phyloP scores from a whole-genome alignment of 345 rosid species.

The Cardamine chenopodiifolia region DNA sequence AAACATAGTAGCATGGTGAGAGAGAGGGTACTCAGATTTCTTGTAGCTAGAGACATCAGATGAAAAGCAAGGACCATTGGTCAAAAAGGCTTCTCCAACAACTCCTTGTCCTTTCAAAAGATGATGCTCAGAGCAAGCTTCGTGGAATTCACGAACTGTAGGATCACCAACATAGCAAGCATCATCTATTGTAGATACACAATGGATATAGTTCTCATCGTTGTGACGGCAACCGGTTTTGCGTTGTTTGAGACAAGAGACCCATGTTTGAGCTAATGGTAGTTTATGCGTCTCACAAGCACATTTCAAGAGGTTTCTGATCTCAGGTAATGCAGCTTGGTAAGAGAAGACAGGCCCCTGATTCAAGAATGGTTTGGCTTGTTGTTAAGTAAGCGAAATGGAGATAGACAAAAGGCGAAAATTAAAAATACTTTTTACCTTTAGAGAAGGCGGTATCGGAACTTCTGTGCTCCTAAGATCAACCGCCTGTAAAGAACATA shows the following conservation, averaged over 20 bases:
- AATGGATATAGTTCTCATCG: conserved; percentile 63
- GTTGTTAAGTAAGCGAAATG: conserved; percentile 7
- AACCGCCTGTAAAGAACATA: conserved; percentile 63
- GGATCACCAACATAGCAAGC: conserved; percentile 73
- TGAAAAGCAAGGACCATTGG: conserved; percentile 91
- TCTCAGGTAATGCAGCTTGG: conserved; percentile 79
- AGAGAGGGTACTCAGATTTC: conserved; percentile 83
- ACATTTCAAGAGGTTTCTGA: conserved; percentile 69
- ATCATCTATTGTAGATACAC: conserved; percentile 82
- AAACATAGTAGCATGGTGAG: conserved; percentile 93
- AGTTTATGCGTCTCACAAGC: conserved; percentile 77
- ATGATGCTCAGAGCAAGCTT: conserved; percentile 97
- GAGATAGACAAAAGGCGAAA: background rate
- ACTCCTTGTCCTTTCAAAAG: conserved; percentile 91
- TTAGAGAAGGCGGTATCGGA: conserved; percentile 42
- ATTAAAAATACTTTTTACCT: conserved; percentile 54
- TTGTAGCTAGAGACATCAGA: conserved; percentile 65
- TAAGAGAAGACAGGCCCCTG: conserved; percentile 59
- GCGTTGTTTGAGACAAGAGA: conserved; percentile 75
- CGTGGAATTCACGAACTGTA: conserved; percentile 63
- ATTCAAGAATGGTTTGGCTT: conserved; percentile 21
- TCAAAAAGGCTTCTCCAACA: conserved; percentile 81
- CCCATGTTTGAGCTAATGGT: conserved; percentile 94
- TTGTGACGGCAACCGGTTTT: conserved; percentile 86
- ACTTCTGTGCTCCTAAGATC: conserved; percentile 75